Evolutionary conservation across 805 yeast species (phyloP), one percentile per base, ranked within the genome.

Genomic region (Myxozyma nipponensis): DNA sequence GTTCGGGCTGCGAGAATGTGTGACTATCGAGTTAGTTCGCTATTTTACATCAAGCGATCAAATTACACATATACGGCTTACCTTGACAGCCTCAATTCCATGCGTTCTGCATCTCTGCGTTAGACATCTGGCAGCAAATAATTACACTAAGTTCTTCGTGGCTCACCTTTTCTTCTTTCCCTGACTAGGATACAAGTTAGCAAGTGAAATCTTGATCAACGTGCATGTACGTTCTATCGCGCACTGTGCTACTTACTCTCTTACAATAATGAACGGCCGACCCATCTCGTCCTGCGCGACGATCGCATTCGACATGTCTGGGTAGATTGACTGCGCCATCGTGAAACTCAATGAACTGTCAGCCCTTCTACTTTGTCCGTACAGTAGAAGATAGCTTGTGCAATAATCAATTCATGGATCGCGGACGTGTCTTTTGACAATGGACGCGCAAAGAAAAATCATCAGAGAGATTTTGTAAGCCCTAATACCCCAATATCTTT

Each of bases 231-330:
- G 18, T 23, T 23, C n/a, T 4, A 40, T 18, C n/a, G 3, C 4
- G 17, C 24, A n/a, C n/a, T n/a, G n/a, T n/a, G 3, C 26, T 18
- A 79, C 81, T 65, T 71, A 79, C 67, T 93, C 99, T 67, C 93
- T 82, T 47, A 93, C 99, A 67, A 93, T 93, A 66, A 93, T 91
- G 68, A 93, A 88, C 19, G 99, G 99, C 70, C 98, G 83, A 19
- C 99, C 99, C 90, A 86, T 87, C 70, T 93, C 99, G 69, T 93
- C 99, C 71, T 91, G 98, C 2, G 98, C 98, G 74, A 93, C 88
- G 63, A 93, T 89, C 70, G 98, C 98, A 65, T 95, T 93, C 61
- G 98, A 90, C 78, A 93, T 75, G 69, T 93, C 98, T 37, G 96
- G 96, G 9, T 50, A 42, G 22, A 56, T 48, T 37, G 46, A 36